Evolutionary conservation across 352 stramenopile genomes (phyloP).

Genomic region (Globisporangium cederbergense): DNA sequence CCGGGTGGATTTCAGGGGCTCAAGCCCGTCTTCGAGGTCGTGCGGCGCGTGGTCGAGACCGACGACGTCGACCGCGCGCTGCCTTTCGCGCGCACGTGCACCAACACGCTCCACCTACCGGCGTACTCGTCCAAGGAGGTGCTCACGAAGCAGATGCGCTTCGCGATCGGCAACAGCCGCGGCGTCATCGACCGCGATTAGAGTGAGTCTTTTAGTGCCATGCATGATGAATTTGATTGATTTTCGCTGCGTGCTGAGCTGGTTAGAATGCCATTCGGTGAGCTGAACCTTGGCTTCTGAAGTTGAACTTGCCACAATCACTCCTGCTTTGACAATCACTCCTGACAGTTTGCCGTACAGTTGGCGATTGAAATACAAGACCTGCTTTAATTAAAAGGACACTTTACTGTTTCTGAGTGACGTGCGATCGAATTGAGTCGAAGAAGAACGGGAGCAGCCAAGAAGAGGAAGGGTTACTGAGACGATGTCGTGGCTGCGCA

Average conservation of each 20-base stretch:
- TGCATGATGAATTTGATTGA: not conserved
- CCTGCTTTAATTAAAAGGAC: not conserved
- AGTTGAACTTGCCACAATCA: too few relatives aligned
- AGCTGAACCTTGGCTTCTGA: too few relatives aligned
- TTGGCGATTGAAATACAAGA: too few relatives aligned
- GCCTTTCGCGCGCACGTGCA: slow-evolving; percentile 83
- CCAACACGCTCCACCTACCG: slow-evolving; percentile 81
- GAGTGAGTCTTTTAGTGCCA: too few relatives aligned
- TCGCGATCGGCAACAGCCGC: slow-evolving; percentile 76
- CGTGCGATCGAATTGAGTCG: too few relatives aligned
- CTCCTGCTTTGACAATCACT: too few relatives aligned
- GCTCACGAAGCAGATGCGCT: slow-evolving; percentile 56
- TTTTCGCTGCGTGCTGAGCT: too few relatives aligned
- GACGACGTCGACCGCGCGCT: slow-evolving; percentile 70
- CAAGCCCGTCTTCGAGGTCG: slow-evolving; percentile 76
- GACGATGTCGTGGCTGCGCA: slow-evolving; percentile 54
- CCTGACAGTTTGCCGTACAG: too few relatives aligned
- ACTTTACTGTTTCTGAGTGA: not conserved
- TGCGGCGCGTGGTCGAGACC: slow-evolving; percentile 68
- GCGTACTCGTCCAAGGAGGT: slow-evolving; percentile 76
- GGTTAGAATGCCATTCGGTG: too few relatives aligned
- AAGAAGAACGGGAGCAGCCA: not conserved
- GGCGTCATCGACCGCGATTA: slow-evolving; percentile 87
- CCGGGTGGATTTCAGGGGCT: slow-evolving; percentile 65
- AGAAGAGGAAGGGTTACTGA: slow-evolving; percentile 2